Evolutionary conservation across 306 rosid genomes (phyloP).

Genomic region (Quercus robur): DNA sequence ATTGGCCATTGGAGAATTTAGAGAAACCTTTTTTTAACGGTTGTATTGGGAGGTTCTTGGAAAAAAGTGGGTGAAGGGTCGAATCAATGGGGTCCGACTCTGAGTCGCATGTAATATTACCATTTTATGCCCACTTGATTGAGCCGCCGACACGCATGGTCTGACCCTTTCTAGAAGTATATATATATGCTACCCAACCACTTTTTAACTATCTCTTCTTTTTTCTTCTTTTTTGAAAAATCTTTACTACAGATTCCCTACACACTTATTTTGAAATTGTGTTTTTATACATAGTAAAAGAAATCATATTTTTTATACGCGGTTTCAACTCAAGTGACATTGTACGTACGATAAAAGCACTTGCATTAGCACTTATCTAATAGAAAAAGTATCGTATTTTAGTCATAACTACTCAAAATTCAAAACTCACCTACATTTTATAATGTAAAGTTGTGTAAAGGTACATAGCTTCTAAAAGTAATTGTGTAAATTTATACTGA

Average conservation of each 20-base stretch:
- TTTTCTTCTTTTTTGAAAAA: no score
- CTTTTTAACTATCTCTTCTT: background rate
- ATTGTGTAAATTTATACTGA: no score
- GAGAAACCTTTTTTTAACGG: conserved; percentile 11
- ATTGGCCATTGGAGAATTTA: conserved; percentile 16
- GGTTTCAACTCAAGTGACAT: no score
- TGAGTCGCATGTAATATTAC: background rate
- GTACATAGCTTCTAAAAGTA: accelerated
- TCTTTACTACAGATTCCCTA: no score
- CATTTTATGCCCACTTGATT: background rate
- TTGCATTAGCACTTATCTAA: no score
- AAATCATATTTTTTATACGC: no score
- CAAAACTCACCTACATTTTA: no score
- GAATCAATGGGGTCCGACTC: background rate
- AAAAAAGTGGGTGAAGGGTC: background rate
- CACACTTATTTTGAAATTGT: no score
- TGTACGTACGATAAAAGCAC: no score
- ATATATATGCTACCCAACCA: background rate
- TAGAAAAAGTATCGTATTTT: no score
- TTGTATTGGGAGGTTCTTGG: background rate
- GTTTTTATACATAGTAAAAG: no score
- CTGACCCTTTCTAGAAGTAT: background rate
- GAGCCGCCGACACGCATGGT: conserved; percentile 25
- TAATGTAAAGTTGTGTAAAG: no score
- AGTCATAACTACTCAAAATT: accelerated